Evolutionary conservation across 2,329 filamentous ascomycete genomes (phyloP), one percentile per base, ranked within the genome.

Genomic region (Penicillium aurantiogriseum): DNA sequence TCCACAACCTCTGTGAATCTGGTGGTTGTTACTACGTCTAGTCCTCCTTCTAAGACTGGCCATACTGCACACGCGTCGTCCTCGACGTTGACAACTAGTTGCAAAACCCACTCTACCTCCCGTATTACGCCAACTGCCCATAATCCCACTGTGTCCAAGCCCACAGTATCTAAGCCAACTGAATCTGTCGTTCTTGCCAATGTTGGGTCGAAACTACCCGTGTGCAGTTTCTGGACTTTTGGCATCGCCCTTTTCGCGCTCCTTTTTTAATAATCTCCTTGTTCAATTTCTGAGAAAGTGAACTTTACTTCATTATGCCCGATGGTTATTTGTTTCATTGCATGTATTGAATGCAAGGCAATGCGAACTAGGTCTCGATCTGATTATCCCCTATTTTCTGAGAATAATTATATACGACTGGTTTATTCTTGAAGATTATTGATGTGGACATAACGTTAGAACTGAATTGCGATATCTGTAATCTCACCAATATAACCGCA

Each of bases 1-100:
- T 49, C 65, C 11, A 64, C 63, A 9, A 64, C 63, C 11, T 63
- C 56, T 19, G 66, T 72, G 33, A 64, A 55, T 25, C 59, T 70
- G 29, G 59, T 69, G 5, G 27, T 51, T 11, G 31, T 29, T 27
- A 53, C 48, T 21, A 23, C 58, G 9, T 17, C 52, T 29, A 27
- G 19, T 19, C 42, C 40, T 17, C 44, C 51, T 25, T 25, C 23
- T 6, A 17, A 33, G 2, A 13, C 19, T 17, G 15, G 36, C 13
- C 53, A 44, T 10, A 11, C 7, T 13, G 11, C 7, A 2, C 49
- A 39, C 21, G 15, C 4, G 5, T 35, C 42, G 3, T 17, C 49
- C 9, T 47, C 45, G 25, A 38, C 33, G 11, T 44, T 44, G 23
- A 39, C 38, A 3, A 55, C 51, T 10, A 27, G 42, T 15, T 54